phyloP scores from a whole-genome alignment of 1,284 basidiomycete species.

The Austroboletus rostrupii region DNA sequence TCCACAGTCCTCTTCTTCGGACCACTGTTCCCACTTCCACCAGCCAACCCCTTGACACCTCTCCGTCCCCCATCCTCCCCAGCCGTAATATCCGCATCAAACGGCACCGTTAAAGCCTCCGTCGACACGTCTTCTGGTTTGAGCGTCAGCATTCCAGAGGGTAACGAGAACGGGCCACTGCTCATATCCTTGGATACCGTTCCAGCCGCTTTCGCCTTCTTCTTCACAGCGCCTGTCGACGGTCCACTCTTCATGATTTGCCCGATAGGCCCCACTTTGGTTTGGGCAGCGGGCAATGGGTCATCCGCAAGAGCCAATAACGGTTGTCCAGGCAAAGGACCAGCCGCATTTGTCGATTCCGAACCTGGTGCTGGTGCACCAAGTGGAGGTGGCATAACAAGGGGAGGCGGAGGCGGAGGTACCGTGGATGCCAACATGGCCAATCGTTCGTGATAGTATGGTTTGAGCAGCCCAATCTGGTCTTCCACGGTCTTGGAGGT shows the following conservation, averaged over 20 bases:
- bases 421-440: conserved; percentile 34
- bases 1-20: conserved; percentile 32
- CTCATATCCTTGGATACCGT: conserved; percentile 17
- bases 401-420: conserved; percentile 6
- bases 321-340: not conserved
- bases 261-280: conserved; percentile 73
- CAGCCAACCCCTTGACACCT: conserved; percentile 5
- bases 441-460: conserved; percentile 69
- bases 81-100: conserved; percentile 5
- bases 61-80: conserved; percentile 8
- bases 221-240: conserved; percentile 43
- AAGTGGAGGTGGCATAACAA: conserved; percentile 16
- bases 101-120: conserved; percentile 16
- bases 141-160: conserved; percentile 20
- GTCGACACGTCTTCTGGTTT: conserved; percentile 25
- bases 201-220: conserved; percentile 29
- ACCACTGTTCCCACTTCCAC: conserved; percentile 24
- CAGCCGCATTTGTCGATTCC: not conserved
- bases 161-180: conserved; percentile 18
- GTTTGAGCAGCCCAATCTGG: conserved; percentile 82
- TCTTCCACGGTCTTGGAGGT: conserved; percentile 59
- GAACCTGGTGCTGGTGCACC: conserved; percentile 7
- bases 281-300: conserved; percentile 47
- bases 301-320: conserved; percentile 51
- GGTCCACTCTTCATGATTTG: conserved; percentile 50